Conservation (phyloP, 805 yeast species). For the Wickerhamomyces bovis region DNA sequence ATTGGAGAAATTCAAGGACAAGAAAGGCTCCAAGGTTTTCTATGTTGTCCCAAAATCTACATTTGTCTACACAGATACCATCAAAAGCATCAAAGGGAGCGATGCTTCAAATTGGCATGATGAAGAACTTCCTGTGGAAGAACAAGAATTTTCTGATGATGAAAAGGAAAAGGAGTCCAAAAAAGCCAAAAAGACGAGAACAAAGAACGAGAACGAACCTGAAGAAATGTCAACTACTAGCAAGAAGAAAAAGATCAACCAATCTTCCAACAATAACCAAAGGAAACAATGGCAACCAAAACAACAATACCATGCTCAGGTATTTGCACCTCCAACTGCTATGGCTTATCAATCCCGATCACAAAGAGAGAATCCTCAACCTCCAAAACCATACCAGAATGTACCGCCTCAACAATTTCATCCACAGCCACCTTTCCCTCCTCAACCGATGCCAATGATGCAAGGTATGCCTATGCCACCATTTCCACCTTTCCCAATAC, state of each 20-base stretch:
- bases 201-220: neutral
- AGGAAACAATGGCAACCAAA: neutral
- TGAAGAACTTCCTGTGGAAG: constrained; percentile 89
- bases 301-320: neutral
- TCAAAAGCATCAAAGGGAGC: constrained; percentile 71
- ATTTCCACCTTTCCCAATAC: constrained; percentile 3
- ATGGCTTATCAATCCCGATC: constrained; percentile 19
- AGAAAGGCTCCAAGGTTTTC: constrained; percentile 52
- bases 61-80: constrained; percentile 68
- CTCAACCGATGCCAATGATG: constrained; percentile 16
- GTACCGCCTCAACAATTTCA: constrained; percentile 9
- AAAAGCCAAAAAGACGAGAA: constrained; percentile 37
- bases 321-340: neutral
- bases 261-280: constrained; percentile 2
- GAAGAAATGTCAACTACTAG: neutral
- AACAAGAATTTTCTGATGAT: constrained; percentile 93
- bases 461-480: constrained; percentile 14
- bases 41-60: constrained; percentile 79
- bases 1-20: constrained; percentile 38
- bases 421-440: constrained; percentile 2
- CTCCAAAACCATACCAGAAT: constrained; percentile 6
- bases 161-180: constrained; percentile 77
- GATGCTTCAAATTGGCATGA: constrained; percentile 95
- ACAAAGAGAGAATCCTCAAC: constrained; percentile 18
- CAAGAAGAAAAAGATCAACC: neutral